Base-by-base conservation (phyloP, 2,329 filamentous ascomycete genomes). In the Sporothrix brunneoviolacea region DNA sequence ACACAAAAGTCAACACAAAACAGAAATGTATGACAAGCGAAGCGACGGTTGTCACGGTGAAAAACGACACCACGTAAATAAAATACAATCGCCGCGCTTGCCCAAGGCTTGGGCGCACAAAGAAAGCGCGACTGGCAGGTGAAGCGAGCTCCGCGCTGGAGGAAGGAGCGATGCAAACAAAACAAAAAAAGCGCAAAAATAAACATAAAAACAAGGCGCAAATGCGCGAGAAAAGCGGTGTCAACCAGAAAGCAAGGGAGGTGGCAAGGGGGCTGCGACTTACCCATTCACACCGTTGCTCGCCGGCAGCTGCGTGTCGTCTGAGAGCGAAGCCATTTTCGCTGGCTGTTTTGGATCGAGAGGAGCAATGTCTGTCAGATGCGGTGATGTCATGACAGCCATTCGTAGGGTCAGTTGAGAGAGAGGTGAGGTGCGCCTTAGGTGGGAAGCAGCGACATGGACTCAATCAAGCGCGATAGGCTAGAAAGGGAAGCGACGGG, bases 361-460 rank as follows among this genome's bases (percentile, higher is more conserved):
- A 57, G 63, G 56, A 54, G 65, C 59, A 48, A 64, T 61, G 60
- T 75, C 68, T 54, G 70, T 27, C 32, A 22, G 64, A 40, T 64
- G 65, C 55, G 73, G 70, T 58, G 75, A 75, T 56, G 75, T 71
- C 75, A 79, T 79, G 61, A 70, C 70, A 71, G 73, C 71, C 68
- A 72, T 73, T 67, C 67, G 72, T n/a, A 39, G 27, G 27, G 16
- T 10, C 32, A 30, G 16, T 12, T 41, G 66, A 62, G 60, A 54
- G 55, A 9, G 16, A 27, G 8, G 32, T 32, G 22, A 24, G 40
- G 57, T 58, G 48, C 59, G 56, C 49, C 51, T 45, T 50, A 57
- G 55, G 50, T 16, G 55, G 55, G 56, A 57, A 54, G 59, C 57
- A 57, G 66, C 64, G 62, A 68, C 69, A 71, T 69, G 56, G 67